Percentiles rank a stretch among this genome's conserved stretches.
phyloP scores from a whole-genome alignment of 768 basidiomycete species.

The Suillus plorans region DNA sequence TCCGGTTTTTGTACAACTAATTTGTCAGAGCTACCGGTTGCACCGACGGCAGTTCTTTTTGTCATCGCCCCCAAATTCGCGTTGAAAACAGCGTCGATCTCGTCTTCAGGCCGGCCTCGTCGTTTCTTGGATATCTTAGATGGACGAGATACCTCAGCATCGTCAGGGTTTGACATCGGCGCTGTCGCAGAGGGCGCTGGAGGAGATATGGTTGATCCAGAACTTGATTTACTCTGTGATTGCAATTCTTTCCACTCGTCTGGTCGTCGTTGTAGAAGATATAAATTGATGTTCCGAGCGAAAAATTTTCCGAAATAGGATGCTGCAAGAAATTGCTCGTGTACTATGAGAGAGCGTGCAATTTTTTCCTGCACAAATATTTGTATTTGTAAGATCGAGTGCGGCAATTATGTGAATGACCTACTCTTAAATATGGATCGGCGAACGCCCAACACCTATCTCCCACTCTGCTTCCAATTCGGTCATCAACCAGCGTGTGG shows the following conservation, averaged over 20 bases:
- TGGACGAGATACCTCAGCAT: background rate
- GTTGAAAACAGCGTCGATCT: conserved; percentile 76
- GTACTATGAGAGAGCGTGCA: conserved; percentile 70
- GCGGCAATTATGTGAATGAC: conserved; percentile 1
- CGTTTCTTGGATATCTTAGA: conserved; percentile 46
- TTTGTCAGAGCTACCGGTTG: background rate
- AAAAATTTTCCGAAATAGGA: conserved; percentile 91
- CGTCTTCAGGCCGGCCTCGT: conserved; percentile 48
- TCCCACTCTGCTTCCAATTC: conserved; percentile 85
- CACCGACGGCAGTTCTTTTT: conserved; percentile 51
- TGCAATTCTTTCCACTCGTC: conserved; percentile 84
- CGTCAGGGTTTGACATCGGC: background rate
- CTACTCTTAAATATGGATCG: conserved; percentile 91
- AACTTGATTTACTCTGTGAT: conserved; percentile 38
- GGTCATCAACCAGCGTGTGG: conserved; percentile 81
- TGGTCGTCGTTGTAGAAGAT: conserved; percentile 73
- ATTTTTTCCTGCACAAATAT: conserved; percentile 75
- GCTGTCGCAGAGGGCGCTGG: background rate
- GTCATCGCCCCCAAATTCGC: conserved; percentile 54
- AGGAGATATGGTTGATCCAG: conserved; percentile 17
- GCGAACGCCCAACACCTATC: conserved; percentile 90
- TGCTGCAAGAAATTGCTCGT: conserved; percentile 69
- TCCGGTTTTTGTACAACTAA: conserved; percentile 22
- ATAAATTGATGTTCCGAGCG: conserved; percentile 71
- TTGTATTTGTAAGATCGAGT: conserved; percentile 4